Base-by-base conservation (phyloP, 2,329 filamentous ascomycete species). In the Xylariaceae sp. region DNA sequence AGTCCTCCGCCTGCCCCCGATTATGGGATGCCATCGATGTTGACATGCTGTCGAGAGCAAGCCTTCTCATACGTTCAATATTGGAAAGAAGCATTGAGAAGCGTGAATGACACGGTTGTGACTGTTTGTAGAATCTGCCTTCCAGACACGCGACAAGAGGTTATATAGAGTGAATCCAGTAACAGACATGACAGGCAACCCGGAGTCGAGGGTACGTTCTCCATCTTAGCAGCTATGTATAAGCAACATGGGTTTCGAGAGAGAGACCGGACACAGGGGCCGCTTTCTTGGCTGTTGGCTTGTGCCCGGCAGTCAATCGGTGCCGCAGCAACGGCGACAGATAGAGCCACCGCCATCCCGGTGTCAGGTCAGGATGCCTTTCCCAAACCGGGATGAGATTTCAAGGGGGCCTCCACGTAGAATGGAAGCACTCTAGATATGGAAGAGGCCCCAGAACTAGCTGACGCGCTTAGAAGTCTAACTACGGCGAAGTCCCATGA, bases 1-100 rank as follows among this genome's bases (percentile, higher is more conserved):
- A 53, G 40, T 59, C 51, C 57, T 62, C 65, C 54, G 58, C 63
- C 40, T 62, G 64, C 59, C 62, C 61, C 41, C 62, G 68, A 54
- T 62, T 63, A 34, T 68, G 67, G 42, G 68, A 62, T 50, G 65
- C 67, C n/a, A 68, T 68, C 34, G 62, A 65, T 34, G 70, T 65
- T 51, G 72, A 65, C 70, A 74, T 74, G 56, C 64, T 68, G 58
- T 67, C 68, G 26, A 76, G 65, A 48, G 73, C 74, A 65, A 76
- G 73, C 66, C 68, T 67, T 63, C 70, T 71, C 60, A 77, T 67
- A 51, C 61, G 60, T 53, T 67, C 62, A 44, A 63, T 62, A 19
- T 19, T 19, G 44, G 67, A 68, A 48, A 68, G 64, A 58, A 67
- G 69, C 69, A 74, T 73, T 58, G 67, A 63, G 58, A 55, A 53